phyloP scores from a whole-genome alignment of 2,329 filamentous ascomycete genomes.

The Tolypocladium paradoxum region DNA sequence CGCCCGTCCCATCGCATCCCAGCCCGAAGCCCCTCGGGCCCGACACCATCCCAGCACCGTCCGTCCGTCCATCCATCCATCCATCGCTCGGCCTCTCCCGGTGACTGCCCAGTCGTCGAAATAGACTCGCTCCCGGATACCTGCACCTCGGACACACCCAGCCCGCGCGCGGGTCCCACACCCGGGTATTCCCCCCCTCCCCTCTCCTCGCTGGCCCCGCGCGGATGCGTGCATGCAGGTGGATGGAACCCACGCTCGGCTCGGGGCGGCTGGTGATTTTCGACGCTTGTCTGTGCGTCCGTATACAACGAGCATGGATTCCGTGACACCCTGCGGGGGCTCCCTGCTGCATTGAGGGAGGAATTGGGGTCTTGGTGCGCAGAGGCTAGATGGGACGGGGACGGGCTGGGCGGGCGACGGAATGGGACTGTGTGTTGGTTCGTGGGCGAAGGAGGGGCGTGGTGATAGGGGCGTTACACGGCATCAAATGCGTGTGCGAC shows the following conservation, averaged over 20 bases:
- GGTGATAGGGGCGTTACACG: background rate
- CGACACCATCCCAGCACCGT: too few species aligned
- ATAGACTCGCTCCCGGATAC: conserved; percentile 1
- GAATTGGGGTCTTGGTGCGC: background rate
- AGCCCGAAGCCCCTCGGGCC: too few species aligned
- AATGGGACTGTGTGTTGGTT: background rate
- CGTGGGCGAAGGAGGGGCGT: background rate
- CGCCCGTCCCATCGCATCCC: background rate
- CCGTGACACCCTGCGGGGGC: background rate
- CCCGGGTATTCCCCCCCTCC: background rate
- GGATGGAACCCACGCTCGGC: background rate
- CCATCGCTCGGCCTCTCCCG: background rate
- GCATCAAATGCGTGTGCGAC: background rate
- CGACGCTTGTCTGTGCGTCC: background rate
- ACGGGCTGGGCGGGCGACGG: background rate
- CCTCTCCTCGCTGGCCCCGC: background rate
- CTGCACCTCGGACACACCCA: background rate
- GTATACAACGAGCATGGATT: too few species aligned
- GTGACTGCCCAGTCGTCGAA: background rate
- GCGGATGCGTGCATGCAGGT: background rate
- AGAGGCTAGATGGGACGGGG: background rate
- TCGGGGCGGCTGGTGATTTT: background rate
- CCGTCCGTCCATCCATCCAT: too few species aligned
- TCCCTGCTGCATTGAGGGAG: too few species aligned
- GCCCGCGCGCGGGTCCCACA: background rate